Evolutionary conservation across 2,329 filamentous ascomycete species (phyloP).

Genomic region (Curvularia spicifera): DNA sequence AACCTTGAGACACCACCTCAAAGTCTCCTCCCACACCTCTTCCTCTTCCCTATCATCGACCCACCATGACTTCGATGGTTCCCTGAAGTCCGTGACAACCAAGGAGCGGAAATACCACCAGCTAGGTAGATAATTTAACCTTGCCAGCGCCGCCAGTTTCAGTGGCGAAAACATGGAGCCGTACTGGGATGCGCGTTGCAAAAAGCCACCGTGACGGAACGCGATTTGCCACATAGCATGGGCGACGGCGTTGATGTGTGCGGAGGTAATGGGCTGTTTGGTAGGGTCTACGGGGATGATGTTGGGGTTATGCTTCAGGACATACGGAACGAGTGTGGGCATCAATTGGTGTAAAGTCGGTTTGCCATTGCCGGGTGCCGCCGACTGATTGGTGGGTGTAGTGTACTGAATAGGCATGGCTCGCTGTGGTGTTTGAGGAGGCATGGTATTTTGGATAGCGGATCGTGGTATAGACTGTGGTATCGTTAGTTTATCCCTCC

Average conservation of each 20-base stretch:
- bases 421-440: neutral
- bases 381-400: too few relatives aligned
- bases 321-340: slow-evolving; percentile 1
- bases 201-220: slow-evolving; percentile 7
- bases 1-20: slow-evolving; percentile 4
- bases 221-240: slow-evolving; percentile 26
- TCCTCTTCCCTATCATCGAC: slow-evolving; percentile 23
- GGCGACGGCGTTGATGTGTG: slow-evolving; percentile 14
- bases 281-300: neutral
- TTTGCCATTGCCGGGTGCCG: too few relatives aligned
- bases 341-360: neutral
- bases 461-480: neutral
- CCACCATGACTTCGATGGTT: neutral
- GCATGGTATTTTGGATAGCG: neutral
- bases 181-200: slow-evolving; percentile 15
- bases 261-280: neutral
- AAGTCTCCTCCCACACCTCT: slow-evolving; percentile 3
- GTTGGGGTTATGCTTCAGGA: neutral
- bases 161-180: slow-evolving; percentile 15
- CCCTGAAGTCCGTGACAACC: neutral
- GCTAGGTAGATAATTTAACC: slow-evolving; percentile 27
- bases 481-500: neutral
- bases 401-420: neutral
- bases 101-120: slow-evolving; percentile 30
- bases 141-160: slow-evolving; percentile 26